These are phyloP conservation scores for Talaromyces funiculosus DNA, from an alignment of 2,329 filamentous ascomycete species.

Conservation along the genomic window DNA sequence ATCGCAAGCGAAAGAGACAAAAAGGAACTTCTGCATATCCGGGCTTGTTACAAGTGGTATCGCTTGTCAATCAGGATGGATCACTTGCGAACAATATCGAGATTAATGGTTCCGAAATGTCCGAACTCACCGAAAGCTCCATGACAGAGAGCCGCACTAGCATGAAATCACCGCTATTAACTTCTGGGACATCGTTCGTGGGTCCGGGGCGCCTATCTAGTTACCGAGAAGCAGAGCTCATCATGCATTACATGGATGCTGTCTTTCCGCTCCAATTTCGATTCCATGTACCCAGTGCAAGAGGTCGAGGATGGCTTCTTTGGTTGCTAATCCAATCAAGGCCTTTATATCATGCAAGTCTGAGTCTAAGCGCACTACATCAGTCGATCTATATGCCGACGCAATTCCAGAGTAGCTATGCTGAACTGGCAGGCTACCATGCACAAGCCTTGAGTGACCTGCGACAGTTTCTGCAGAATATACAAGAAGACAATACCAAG, in stretches of 20 bases:
- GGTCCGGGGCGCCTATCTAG: background rate
- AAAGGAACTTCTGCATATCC: background rate
- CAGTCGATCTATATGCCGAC: constrained; percentile 11
- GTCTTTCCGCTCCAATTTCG: constrained; percentile 18
- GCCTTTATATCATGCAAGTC: constrained; percentile 16
- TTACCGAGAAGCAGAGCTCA: constrained; percentile 15
- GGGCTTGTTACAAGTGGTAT: background rate
- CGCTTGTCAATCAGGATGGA: background rate
- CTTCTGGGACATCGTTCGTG: background rate
- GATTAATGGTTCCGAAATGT: background rate
- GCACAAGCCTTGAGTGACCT: constrained; percentile 14
- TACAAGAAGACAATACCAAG: constrained; percentile 1
- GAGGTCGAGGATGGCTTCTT: constrained; percentile 15
- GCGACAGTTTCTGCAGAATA: constrained; percentile 13
- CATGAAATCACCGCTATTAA: too few relatives aligned
- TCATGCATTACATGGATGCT: constrained; percentile 18
- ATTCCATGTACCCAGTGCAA: constrained; percentile 11
- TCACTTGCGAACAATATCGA: background rate
- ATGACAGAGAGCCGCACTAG: background rate
- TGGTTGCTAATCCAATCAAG: constrained; percentile 15
- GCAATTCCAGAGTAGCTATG: constrained; percentile 7
- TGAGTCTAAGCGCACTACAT: constrained; percentile 17
- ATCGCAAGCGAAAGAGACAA: background rate
- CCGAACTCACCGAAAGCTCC: background rate
- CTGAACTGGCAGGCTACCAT: constrained; percentile 15